Evolutionary conservation across 2,329 filamentous ascomycete species (phyloP), one percentile per base, ranked within the genome.

Genomic region (Ustulina deusta): DNA sequence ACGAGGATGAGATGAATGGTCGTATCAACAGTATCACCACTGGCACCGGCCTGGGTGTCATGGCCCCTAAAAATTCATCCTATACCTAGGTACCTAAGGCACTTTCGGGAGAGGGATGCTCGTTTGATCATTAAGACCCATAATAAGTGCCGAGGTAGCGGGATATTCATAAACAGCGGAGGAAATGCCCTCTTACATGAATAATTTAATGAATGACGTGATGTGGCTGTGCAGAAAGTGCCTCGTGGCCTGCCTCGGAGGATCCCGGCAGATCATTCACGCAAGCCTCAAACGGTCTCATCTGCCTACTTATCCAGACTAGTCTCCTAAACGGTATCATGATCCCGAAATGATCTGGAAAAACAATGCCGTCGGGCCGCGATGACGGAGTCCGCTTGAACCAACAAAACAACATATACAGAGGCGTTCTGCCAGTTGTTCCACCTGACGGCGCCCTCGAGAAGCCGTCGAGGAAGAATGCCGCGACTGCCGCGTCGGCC

Each of bases 401-500:
- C 66, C 71, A 52, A 46, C 61, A 75, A 65, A 59, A 59, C 34
- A 66, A 74, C 63, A 68, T 75, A 40, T 74, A 77, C 61, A 73
- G 72, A 67, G 82, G 83, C 66, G 71, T 86, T 32, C 80, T 86
- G 4, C 84, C 84, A 40, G 83, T 81, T 25, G 70, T 84, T 2
- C 82, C 83, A 9, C 78, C 78, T 13, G 83, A 81, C 9, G 76
- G 77, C 52, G 77, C 80, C 9, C 79, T 83, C 34, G 84, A 85
- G 68, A 83, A 83, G 61, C 79, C 83, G 44, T 82, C 83, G 6
- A 82, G 84, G 61, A 86, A 79, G 76, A 86, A 87, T 76, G 86
- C 86, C 42, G 86, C 87, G 6, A 89, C 87, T 2, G 94, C 92
- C 55, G 92, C 93, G n/a, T 94, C 93, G 25, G 94, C 94, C 4